Percentiles rank a stretch among this genome's conserved stretches.
Conservation (phyloP, 2,329 filamentous ascomycete genomes). For the Apiospora marii region DNA sequence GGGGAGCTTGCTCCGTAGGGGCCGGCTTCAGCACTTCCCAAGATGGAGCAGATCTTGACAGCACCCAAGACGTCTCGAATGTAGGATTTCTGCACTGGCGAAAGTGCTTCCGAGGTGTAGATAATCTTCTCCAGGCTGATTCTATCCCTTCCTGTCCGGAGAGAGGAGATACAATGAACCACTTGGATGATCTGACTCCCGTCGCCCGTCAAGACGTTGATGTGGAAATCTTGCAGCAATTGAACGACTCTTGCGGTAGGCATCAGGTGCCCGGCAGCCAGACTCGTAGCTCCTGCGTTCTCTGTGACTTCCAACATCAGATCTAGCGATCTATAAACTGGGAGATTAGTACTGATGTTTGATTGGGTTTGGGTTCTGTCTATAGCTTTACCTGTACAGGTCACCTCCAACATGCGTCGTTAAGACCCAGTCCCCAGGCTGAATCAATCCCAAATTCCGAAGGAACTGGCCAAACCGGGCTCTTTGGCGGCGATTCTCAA, state of each 20-base stretch:
- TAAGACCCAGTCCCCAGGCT: conserved; percentile 48
- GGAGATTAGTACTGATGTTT: background rate
- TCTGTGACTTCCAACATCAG: conserved; percentile 50
- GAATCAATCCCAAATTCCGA: conserved; percentile 39
- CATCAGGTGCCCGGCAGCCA: conserved; percentile 46
- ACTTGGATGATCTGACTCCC: conserved; percentile 48
- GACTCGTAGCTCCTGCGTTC: conserved; percentile 48
- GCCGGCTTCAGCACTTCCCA: conserved; percentile 53
- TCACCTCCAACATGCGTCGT: conserved; percentile 45
- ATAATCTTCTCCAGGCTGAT: conserved; percentile 50
- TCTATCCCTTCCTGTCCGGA: conserved; percentile 32
- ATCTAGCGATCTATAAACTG: conserved; percentile 45
- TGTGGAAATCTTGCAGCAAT: conserved; percentile 41
- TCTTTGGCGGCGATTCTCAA: conserved; percentile 52
- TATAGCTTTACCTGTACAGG: conserved; percentile 46
- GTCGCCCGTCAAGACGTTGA: conserved; percentile 50
- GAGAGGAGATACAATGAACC: conserved; percentile 44
- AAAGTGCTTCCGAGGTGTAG: conserved; percentile 54
- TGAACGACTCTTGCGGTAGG: conserved; percentile 35
- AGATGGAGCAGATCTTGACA: conserved; percentile 48
- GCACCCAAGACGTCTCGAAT: conserved; percentile 41
- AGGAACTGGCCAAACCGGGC: conserved; percentile 45
- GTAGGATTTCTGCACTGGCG: conserved; percentile 40
- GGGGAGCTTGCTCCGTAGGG: conserved; percentile 46
- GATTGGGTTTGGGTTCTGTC: background rate